Percentiles rank a stretch among this genome's conserved stretches.
Conservation (phyloP, 768 basidiomycete genomes). For the Polyporus arcularius region DNA sequence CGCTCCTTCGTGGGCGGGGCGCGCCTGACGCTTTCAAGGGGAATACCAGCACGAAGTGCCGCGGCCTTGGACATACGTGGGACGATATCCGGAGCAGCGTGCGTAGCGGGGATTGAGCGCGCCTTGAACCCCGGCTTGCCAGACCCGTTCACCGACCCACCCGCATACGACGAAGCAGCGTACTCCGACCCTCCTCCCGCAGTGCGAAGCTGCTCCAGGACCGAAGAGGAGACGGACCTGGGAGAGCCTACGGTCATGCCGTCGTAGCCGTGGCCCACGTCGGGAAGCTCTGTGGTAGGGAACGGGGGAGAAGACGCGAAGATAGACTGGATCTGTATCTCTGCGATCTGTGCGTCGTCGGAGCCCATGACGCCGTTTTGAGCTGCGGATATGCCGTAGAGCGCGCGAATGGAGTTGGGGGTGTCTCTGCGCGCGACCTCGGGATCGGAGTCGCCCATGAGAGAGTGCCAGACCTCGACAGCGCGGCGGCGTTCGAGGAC, state of each 20-base stretch:
- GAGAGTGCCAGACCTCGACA: constrained; percentile 75
- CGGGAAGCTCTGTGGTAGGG: constrained; percentile 63
- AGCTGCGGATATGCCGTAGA: constrained; percentile 54
- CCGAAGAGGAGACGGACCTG: constrained; percentile 47
- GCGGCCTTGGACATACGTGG: constrained; percentile 80
- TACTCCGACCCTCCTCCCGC: constrained; percentile 39
- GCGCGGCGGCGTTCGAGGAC: constrained; percentile 82
- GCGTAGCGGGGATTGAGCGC: constrained; percentile 64
- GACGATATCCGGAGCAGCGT: constrained; percentile 63
- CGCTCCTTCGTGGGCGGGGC: constrained; percentile 61
- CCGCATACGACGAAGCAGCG: constrained; percentile 44
- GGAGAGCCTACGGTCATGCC: constrained; percentile 29
- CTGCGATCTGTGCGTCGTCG: constrained; percentile 64
- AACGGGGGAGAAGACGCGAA: constrained; percentile 86
- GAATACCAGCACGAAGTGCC: constrained; percentile 65
- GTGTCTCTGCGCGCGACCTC: constrained; percentile 52
- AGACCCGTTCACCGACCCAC: constrained; percentile 43
- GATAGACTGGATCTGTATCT: constrained; percentile 74
- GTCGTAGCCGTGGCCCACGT: constrained; percentile 41
- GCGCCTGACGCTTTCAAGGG: constrained; percentile 47
- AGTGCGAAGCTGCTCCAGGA: constrained; percentile 44
- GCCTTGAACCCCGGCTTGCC: constrained; percentile 64
- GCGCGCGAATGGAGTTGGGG: constrained; percentile 69
- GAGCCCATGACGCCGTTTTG: constrained; percentile 79
- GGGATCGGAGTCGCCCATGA: constrained; percentile 72